Conservation (phyloP, 192 early-diverging fungal genomes). For the Nowakowskiella sp. region DNA sequence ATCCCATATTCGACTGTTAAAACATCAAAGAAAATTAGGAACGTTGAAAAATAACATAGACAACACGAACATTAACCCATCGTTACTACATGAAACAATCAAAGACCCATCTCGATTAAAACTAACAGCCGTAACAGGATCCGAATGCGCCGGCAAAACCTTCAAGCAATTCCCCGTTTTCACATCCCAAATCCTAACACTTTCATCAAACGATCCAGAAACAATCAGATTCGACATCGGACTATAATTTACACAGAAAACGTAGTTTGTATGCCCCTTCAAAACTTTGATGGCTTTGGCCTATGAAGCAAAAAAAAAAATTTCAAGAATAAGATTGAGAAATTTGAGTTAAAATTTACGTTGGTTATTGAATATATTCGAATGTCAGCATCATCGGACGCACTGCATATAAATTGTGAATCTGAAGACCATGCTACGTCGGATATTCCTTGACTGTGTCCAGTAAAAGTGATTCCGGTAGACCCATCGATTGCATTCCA, state of each 20-base stretch:
- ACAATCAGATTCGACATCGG: constrained; percentile 89
- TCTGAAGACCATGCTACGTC: constrained; percentile 96
- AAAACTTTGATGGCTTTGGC: constrained; percentile 65
- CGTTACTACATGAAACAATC: constrained; percentile 89
- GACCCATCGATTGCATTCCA: constrained; percentile 85
- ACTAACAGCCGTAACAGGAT: constrained; percentile 89
- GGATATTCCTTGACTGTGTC: constrained; percentile 87
- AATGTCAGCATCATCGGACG: constrained; percentile 91
- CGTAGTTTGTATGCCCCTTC: constrained; percentile 90
- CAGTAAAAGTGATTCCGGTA: constrained; percentile 76
- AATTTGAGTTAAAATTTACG: constrained; percentile 7
- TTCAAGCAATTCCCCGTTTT: constrained; percentile 84
- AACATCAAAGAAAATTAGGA: constrained; percentile 3
- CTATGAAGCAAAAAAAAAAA: constrained; percentile 23
- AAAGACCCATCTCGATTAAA: constrained; percentile 96
- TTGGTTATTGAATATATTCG: constrained; percentile 74
- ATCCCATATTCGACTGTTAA: constrained; percentile 91
- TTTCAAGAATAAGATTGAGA: constrained; percentile 1
- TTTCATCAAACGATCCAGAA: constrained; percentile 97
- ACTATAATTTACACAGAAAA: constrained; percentile 97
- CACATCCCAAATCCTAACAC: constrained; percentile 94
- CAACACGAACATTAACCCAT: constrained; percentile 81
- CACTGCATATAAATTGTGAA: constrained; percentile 79
- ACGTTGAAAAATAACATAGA: constrained; percentile 3
- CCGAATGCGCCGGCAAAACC: constrained; percentile 86